Conservation (phyloP, 2,329 filamentous ascomycete species). For the Pyrenochaeta sp. region DNA sequence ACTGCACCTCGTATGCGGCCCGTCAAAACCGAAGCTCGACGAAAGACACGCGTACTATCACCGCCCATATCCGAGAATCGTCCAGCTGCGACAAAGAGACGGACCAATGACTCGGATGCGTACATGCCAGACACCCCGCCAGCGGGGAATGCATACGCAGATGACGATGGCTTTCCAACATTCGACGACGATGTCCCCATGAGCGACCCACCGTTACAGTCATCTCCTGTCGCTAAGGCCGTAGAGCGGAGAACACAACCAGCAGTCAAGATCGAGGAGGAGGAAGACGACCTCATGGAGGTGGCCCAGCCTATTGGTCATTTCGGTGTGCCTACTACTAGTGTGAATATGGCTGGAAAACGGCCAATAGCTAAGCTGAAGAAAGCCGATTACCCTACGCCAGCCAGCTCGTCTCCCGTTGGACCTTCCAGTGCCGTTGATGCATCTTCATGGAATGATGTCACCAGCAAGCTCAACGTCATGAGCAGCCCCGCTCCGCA, state of each 20-base stretch:
- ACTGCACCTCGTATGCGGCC: slow-evolving; percentile 65
- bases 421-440: slow-evolving; percentile 69
- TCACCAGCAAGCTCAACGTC: slow-evolving; percentile 86
- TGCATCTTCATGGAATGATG: slow-evolving; percentile 85
- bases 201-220: slow-evolving; percentile 80
- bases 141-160: slow-evolving; percentile 53
- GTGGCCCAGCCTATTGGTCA: slow-evolving; percentile 78
- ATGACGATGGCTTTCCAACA: slow-evolving; percentile 65
- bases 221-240: slow-evolving; percentile 84
- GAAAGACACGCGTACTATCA: slow-evolving; percentile 81
- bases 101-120: slow-evolving; percentile 49
- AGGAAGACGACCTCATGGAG: slow-evolving; percentile 85
- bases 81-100: slow-evolving; percentile 31
- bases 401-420: slow-evolving; percentile 78
- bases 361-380: slow-evolving; percentile 76
- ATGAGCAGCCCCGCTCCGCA: slow-evolving; percentile 76
- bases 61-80: slow-evolving; percentile 67
- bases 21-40: slow-evolving; percentile 77
- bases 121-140: slow-evolving; percentile 55
- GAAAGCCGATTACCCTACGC: slow-evolving; percentile 74
- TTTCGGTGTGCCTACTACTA: slow-evolving; percentile 68
- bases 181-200: slow-evolving; percentile 76
- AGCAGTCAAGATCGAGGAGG: slow-evolving; percentile 67
- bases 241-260: slow-evolving; percentile 72
- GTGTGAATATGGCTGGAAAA: slow-evolving; percentile 85